Evolutionary conservation across 257 asterid species (phyloP).

Genomic region (Solanum chaucha): DNA sequence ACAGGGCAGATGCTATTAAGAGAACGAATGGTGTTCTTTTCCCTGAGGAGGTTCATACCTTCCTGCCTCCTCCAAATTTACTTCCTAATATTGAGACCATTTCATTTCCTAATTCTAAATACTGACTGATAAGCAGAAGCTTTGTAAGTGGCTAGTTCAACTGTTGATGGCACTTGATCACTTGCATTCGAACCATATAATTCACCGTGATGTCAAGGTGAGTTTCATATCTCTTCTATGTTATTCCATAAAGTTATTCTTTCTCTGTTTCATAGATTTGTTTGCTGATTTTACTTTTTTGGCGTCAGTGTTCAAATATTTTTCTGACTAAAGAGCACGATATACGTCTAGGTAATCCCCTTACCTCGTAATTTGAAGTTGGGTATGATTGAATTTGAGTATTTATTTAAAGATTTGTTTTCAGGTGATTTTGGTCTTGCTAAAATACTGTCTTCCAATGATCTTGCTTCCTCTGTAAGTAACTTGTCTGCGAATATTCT

Average conservation of each 20-base stretch:
- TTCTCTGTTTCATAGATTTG: neutral
- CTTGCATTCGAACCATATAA: conserved; percentile 76
- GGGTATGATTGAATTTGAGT: neutral
- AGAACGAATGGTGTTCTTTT: conserved; percentile 78
- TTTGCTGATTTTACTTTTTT: conserved; percentile 12
- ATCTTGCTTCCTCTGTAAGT: conserved; percentile 97
- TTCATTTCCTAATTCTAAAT: conserved; percentile 2
- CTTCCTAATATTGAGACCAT: neutral
- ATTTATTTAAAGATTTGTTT: conserved; percentile 1
- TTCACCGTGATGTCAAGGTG: conserved; percentile 99
- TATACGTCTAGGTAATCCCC: conserved; percentile 73
- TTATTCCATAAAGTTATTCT: neutral
- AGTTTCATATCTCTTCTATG: neutral
- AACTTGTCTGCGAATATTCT: neutral
- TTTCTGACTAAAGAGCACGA: conserved; percentile 88
- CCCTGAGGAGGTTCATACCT: conserved; percentile 64
- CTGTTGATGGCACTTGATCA: conserved; percentile 91
- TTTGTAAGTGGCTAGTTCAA: conserved; percentile 95
- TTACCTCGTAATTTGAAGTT: neutral
- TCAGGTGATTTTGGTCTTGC: conserved; percentile 99
- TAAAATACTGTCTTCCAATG: conserved; percentile 77
- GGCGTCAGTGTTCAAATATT: conserved; percentile 86
- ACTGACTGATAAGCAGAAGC: conserved; percentile 51
- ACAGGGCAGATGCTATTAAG: conserved; percentile 91
- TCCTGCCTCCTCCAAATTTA: neutral